Percentiles rank a stretch among this genome's conserved stretches.
Evolutionary conservation across 345 rosid species (phyloP).

Genomic region (Camelina sativa): DNA sequence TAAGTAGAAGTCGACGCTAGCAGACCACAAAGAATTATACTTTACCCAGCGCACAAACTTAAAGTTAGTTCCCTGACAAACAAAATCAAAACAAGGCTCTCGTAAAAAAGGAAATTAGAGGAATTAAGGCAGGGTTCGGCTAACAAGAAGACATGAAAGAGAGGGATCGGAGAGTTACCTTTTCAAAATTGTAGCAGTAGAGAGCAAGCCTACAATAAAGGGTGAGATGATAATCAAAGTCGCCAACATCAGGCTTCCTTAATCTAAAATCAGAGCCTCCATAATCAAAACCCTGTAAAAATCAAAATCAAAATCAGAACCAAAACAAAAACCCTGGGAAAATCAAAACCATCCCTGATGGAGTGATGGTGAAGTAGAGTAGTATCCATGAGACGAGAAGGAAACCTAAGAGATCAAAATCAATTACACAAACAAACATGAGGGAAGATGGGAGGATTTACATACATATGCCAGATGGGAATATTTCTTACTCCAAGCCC

Average conservation of each 20-base stretch:
- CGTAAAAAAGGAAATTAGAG: too few relatives aligned
- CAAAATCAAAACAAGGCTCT: background rate
- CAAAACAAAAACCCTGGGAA: too few relatives aligned
- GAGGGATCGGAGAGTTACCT: background rate
- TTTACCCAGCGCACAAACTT: constrained; percentile 13
- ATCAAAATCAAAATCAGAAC: too few relatives aligned
- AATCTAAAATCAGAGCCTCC: background rate
- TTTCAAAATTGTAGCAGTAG: background rate
- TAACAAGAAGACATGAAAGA: background rate
- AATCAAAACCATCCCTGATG: background rate
- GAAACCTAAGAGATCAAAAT: background rate
- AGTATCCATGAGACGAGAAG: background rate
- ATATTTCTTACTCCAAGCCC: background rate
- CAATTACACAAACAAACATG: background rate
- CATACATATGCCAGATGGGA: background rate
- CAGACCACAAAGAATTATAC: background rate
- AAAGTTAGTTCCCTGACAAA: background rate
- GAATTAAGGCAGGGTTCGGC: background rate
- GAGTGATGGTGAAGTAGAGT: background rate
- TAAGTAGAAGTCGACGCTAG: background rate
- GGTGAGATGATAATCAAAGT: background rate
- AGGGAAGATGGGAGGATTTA: background rate
- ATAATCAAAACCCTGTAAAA: background rate
- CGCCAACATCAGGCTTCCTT: background rate
- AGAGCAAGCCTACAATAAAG: background rate